Conservation (phyloP, 2,329 filamentous ascomycete genomes). For the Orbilia quercus region DNA sequence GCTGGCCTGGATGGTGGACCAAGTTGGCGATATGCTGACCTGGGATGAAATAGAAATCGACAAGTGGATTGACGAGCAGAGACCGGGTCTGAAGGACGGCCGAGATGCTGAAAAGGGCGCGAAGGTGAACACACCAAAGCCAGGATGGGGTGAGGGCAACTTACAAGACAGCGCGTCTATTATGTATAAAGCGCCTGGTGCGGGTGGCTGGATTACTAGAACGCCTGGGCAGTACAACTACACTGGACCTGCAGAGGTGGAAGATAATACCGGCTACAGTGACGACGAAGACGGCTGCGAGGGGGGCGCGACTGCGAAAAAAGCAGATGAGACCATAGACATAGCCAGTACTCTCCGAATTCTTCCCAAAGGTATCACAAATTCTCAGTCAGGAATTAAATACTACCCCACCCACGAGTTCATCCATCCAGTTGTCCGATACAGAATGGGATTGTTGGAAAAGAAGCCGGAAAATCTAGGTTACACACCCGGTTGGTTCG, state of each 20-base stretch:
- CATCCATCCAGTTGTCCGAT: conserved; percentile 2
- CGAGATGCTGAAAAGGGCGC: background rate
- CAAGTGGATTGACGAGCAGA: background rate
- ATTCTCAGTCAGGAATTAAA: background rate
- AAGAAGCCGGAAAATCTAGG: conserved; percentile 8
- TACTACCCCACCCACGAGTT: background rate
- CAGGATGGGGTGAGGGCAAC: conserved; percentile 11
- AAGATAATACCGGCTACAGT: background rate
- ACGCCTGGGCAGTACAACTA: conserved; percentile 13
- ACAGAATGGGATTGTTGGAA: conserved; percentile 11
- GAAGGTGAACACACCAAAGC: background rate
- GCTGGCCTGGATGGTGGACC: conserved; percentile 12
- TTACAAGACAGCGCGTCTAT: conserved; percentile 18
- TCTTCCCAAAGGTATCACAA: background rate
- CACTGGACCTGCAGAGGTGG: background rate
- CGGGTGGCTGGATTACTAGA: conserved; percentile 7
- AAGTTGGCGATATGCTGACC: background rate
- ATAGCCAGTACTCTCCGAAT: background rate
- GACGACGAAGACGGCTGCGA: background rate
- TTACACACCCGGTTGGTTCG: background rate
- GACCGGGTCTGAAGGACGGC: background rate
- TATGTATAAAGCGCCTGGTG: background rate
- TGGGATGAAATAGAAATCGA: background rate
- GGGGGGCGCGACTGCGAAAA: background rate
- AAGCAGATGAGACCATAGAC: background rate